These are phyloP conservation scores for Mortierella claussenii DNA, from an alignment of 192 early-diverging fungal genomes.

Conservation along the genomic window DNA sequence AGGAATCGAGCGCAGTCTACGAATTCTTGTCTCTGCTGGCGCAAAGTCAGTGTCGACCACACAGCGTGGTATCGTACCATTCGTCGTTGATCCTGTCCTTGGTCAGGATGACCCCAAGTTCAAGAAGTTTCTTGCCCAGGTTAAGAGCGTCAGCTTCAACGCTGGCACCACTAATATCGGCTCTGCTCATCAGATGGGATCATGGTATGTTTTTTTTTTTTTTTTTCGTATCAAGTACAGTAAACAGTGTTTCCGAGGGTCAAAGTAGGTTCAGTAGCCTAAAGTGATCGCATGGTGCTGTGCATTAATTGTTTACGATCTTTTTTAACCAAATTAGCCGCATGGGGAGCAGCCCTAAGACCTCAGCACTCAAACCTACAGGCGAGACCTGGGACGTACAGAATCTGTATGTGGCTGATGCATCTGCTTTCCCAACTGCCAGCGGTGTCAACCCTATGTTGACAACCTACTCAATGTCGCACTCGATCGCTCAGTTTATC, in stretches of 20 bases:
- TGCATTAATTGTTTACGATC: no score
- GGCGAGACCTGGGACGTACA: constrained; percentile 82
- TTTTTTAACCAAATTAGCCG: no score
- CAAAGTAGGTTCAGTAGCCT: no score
- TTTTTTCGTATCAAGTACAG: not conserved
- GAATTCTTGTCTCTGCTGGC: constrained; percentile 72
- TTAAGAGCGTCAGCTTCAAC: constrained; percentile 42
- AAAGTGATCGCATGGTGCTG: no score
- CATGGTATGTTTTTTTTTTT: constrained; percentile 56
- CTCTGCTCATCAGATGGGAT: constrained; percentile 76
- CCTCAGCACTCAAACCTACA: constrained; percentile 70
- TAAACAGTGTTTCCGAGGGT: not conserved
- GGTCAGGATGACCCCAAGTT: constrained; percentile 53
- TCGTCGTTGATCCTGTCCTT: constrained; percentile 51
- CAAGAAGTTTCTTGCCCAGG: constrained; percentile 28
- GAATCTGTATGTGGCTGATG: constrained; percentile 78
- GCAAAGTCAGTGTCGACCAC: constrained; percentile 66
- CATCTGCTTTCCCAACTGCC: constrained; percentile 76
- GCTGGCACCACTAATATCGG: constrained; percentile 52
- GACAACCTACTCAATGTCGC: constrained; percentile 38
- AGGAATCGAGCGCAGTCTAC: constrained; percentile 57
- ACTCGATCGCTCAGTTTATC: constrained; percentile 53
- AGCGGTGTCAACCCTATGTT: constrained; percentile 78
- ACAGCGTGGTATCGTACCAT: constrained; percentile 59
- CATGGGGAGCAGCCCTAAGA: constrained; percentile 67